Conservation (phyloP, 306 rosid genomes). For the Medicago arabica region DNA sequence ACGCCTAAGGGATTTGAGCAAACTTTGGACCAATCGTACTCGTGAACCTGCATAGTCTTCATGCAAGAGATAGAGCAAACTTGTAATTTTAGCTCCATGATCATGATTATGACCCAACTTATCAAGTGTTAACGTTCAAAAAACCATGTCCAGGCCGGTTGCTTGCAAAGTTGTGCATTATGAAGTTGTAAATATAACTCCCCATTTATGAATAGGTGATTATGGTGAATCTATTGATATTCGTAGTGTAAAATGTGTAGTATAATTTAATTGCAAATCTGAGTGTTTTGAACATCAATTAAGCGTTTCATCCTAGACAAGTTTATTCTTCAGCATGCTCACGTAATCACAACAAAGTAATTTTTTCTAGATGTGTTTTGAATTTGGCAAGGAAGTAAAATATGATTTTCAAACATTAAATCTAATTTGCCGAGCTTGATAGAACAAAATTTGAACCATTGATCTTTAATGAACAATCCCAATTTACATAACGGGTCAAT, state of each 20-base stretch:
- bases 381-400: not conserved
- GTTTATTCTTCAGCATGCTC: not conserved
- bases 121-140: slow-evolving; percentile 30
- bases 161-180: slow-evolving; percentile 42
- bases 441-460: not conserved
- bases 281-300: not conserved
- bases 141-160: slow-evolving; percentile 10
- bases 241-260: slow-evolving; percentile 36
- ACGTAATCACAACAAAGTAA: not conserved
- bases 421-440: not conserved
- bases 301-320: not conserved
- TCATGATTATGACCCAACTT: slow-evolving; percentile 7
- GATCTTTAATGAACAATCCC: not conserved
- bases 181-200: slow-evolving; percentile 60
- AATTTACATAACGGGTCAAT: not conserved
- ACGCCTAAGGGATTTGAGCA: slow-evolving; percentile 82
- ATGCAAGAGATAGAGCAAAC: slow-evolving; percentile 29
- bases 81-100: slow-evolving; percentile 34
- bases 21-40: slow-evolving; percentile 70
- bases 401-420: not conserved
- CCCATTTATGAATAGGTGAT: slow-evolving; percentile 41
- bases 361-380: not conserved
- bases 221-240: slow-evolving; percentile 19
- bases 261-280: not conserved
- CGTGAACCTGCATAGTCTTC: slow-evolving; percentile 59